Evolutionary conservation across 2,329 filamentous ascomycete genomes (phyloP).

Genomic region (Hyphodiscus sp.): DNA sequence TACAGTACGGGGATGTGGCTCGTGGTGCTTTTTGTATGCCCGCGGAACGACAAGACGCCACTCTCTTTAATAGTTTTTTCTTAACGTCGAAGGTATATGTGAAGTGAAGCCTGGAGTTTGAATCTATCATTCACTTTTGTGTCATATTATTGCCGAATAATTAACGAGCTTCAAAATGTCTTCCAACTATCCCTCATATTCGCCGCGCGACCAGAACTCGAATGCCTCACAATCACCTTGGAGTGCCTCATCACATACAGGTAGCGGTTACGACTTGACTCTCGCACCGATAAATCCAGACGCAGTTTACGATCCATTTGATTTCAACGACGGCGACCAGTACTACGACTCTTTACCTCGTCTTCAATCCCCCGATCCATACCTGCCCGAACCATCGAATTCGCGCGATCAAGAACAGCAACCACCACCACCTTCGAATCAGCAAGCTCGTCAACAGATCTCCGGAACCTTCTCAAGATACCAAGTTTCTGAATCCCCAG

Average conservation of each 20-base stretch:
- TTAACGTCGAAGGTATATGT: neutral
- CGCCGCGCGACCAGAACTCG: conserved; percentile 1
- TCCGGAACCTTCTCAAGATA: conserved; percentile 7
- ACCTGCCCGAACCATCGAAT: conserved; percentile 1
- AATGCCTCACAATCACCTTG: neutral
- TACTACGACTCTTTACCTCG: conserved; percentile 10
- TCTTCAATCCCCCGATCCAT: conserved; percentile 4
- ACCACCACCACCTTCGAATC: conserved; percentile 18
- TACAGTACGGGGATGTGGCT: no score
- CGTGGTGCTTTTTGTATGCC: neutral
- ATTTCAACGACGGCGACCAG: conserved; percentile 4
- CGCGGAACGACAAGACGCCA: neutral
- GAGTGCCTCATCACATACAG: neutral
- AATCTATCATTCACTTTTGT: neutral
- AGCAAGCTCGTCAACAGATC: conserved; percentile 9
- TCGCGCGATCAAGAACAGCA: conserved; percentile 2
- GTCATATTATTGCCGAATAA: neutral
- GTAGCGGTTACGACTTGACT: conserved; percentile 11
- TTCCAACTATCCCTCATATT: neutral
- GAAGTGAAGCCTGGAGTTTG: neutral
- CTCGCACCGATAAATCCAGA: conserved; percentile 18
- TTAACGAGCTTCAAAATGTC: neutral
- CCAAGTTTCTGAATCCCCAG: conserved; percentile 16
- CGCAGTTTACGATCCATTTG: neutral
- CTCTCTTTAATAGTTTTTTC: neutral